These are phyloP conservation scores for Linum usitatissimum DNA, from an alignment of 345 rosid genomes.

Conservation along the genomic window DNA sequence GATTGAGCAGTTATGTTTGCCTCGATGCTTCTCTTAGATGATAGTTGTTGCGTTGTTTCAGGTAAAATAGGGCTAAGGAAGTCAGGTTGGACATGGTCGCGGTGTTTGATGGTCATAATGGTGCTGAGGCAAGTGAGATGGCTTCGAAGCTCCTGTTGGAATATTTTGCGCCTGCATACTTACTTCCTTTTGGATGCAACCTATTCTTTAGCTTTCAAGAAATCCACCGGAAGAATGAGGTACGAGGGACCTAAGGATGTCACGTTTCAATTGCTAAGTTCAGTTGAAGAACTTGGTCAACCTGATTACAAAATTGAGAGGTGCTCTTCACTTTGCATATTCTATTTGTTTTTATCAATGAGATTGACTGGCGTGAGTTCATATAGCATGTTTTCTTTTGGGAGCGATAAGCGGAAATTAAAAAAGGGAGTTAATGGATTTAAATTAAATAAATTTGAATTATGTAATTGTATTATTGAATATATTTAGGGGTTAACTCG, in stretches of 20 bases:
- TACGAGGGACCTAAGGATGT: slow-evolving; percentile 32
- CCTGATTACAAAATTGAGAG: slow-evolving; percentile 40
- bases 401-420: too few relatives aligned
- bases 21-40: slow-evolving; percentile 4
- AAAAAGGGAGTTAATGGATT: too few relatives aligned
- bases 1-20: background rate
- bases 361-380: too few relatives aligned
- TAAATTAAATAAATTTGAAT: too few relatives aligned
- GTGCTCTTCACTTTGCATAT: slow-evolving; percentile 21
- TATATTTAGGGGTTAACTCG: too few relatives aligned
- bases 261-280: slow-evolving; percentile 33
- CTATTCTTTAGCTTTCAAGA: slow-evolving; percentile 40
- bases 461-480: too few relatives aligned
- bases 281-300: slow-evolving; percentile 34
- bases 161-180: slow-evolving; percentile 76
- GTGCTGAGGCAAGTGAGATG: slow-evolving; percentile 97
- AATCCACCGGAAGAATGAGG: slow-evolving; percentile 36
- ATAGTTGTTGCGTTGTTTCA: slow-evolving; percentile 23
- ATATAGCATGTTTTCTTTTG: background rate
- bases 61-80: slow-evolving; percentile 52
- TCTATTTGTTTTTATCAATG: background rate
- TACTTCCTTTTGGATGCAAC: slow-evolving; percentile 84
- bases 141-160: slow-evolving; percentile 76
- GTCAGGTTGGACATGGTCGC: slow-evolving; percentile 67
- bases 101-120: slow-evolving; percentile 93